Base-by-base conservation (phyloP, 176 grass and related monocot genomes). In the Triticum dicoccoides region DNA sequence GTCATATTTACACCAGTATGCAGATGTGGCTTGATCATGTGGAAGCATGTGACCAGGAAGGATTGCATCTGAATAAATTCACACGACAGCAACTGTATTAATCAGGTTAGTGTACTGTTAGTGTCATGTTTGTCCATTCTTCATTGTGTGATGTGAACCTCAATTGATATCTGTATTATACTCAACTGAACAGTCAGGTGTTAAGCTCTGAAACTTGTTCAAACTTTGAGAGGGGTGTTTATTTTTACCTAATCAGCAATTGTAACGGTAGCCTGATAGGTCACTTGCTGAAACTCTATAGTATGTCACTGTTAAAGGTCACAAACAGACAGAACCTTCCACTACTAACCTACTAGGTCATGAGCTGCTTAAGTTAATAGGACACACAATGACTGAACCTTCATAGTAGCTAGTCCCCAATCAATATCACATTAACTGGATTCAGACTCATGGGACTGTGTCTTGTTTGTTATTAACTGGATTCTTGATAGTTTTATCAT, bases 1-100 rank as follows among this genome's bases (percentile, higher is more conserved):
- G 9, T 75, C 24, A 27, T 92, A 61, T 78, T 38, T 74, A 24
- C 65, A 73, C 87, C 23, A 42, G 65, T 89, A 73, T 86, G 51
- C 96, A 98, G 96, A 92, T 77, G 59, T 89, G 93, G 93, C 35
- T 88, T 69, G n/a, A 66, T 34, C 86, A 91, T 89, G 89, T 95
- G 17, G 88, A 95, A 73, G 94, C 86, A 17, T 76, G 79, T 17
- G 95, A 93, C 73, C 89, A 49, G 45, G 44, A 47, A 94, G 82
- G 93, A 94, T 76, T 98, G 90, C 67, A 83, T 98, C 75, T 89
- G 93, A 77, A 94, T 98, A 70, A 98, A 92, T 87, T 93, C 90
- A 61, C 96, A 98, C 72, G 94, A 82, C 81, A 91, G 61, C 81
- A 88, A 62, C 84, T 98, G 90, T 89, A 88, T 98, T 85, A 92